These are phyloP conservation scores for Trichoderma sp. DNA, from an alignment of 2,329 filamentous ascomycete genomes.

Conservation along the genomic window DNA sequence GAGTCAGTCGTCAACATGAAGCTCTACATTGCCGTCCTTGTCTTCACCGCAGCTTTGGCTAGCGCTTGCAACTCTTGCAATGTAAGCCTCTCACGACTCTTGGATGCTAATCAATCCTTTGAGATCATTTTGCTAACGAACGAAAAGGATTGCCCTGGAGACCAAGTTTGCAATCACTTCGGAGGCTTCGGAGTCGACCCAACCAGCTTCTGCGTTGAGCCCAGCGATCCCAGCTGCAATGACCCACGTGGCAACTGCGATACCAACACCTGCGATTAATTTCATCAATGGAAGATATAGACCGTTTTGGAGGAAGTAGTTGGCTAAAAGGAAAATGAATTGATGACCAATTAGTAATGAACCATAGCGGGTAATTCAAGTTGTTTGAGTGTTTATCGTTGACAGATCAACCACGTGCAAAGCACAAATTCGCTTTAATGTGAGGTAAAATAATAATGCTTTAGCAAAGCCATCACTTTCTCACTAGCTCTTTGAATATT, in stretches of 20 bases:
- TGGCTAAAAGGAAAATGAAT: background rate
- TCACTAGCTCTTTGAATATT: background rate
- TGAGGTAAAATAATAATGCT: background rate
- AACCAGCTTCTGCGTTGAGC: conserved; percentile 19
- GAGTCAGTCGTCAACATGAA: conserved; percentile 4
- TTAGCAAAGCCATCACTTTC: background rate
- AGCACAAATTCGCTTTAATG: background rate
- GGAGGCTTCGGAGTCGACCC: conserved; percentile 15
- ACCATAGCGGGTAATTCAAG: background rate
- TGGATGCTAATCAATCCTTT: background rate
- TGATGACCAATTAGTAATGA: background rate
- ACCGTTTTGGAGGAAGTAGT: background rate
- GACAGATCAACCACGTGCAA: background rate
- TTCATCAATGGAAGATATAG: background rate
- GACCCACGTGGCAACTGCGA: conserved; percentile 17
- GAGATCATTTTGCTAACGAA: background rate
- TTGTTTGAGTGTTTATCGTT: background rate
- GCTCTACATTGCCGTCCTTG: conserved; percentile 11
- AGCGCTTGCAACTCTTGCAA: conserved; percentile 22
- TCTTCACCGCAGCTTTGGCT: conserved; percentile 8
- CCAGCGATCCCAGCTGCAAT: conserved; percentile 17
- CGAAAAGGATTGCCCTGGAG: conserved; percentile 15
- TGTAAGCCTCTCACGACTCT: background rate
- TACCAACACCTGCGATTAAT: background rate
- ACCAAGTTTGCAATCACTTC: conserved; percentile 23